Evolutionary conservation across 176 grass and related monocot species (phyloP).

Genomic region (Oropetium thomaeum): DNA sequence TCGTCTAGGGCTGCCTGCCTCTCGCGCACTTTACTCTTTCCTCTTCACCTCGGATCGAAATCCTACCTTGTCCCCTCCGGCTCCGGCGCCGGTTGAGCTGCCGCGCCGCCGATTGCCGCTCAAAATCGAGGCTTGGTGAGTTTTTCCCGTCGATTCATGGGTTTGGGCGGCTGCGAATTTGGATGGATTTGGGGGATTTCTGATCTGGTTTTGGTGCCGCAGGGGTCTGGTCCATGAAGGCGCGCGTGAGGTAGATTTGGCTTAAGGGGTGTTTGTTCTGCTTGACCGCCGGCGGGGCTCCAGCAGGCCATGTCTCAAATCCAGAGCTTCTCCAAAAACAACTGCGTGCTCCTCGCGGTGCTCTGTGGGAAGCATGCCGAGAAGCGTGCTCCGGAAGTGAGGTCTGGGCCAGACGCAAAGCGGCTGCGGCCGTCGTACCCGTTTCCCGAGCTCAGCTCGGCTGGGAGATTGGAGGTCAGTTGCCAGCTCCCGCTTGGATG

Average conservation of each 20-base stretch:
- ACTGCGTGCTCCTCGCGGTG: constrained; percentile 86
- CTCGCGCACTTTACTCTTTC: constrained; percentile 53
- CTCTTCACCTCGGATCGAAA: constrained; percentile 21
- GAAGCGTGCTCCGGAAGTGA: constrained; percentile 7
- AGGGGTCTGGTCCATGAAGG: constrained; percentile 35
- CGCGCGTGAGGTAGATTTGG: constrained; percentile 15
- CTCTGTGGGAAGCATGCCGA: constrained; percentile 73
- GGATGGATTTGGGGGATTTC: constrained; percentile 32
- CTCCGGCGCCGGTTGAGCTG: constrained; percentile 9
- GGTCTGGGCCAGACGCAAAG: constrained; percentile 40
- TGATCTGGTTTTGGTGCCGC: constrained; percentile 25
- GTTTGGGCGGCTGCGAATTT: constrained; percentile 19
- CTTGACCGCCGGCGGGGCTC: constrained; percentile 7
- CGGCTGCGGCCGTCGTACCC: constrained; percentile 50
- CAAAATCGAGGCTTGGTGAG: constrained; percentile 36
- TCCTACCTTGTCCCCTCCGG: neutral
- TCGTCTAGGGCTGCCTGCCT: constrained; percentile 36
- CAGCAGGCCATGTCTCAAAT: constrained; percentile 64
- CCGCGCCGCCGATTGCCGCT: constrained; percentile 11
- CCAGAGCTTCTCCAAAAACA: constrained; percentile 62
- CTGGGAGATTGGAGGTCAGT: constrained; percentile 75
- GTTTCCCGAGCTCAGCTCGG: constrained; percentile 71
- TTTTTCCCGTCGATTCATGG: constrained; percentile 14
- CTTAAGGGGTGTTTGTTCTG: neutral
- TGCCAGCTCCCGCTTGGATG: neutral